Percentiles rank a stretch among this genome's conserved stretches.
phyloP scores from a whole-genome alignment of 176 grass and related monocot species.

The Metroxylon sagu region DNA sequence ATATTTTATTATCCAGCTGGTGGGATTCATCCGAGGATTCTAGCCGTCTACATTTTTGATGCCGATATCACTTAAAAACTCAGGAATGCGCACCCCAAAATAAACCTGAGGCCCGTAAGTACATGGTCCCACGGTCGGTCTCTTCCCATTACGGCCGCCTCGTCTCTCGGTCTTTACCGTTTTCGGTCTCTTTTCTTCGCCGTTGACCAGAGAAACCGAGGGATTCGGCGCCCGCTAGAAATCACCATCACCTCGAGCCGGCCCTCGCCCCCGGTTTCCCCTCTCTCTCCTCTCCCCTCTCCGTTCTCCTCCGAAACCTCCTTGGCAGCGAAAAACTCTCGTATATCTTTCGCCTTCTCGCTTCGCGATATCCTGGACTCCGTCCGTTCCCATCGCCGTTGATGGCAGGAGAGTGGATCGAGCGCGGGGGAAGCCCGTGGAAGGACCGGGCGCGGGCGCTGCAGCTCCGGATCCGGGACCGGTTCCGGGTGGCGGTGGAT shows the following conservation, averaged over 20 bases:
- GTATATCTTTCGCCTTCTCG: neutral
- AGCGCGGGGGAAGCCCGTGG: slow-evolving; percentile 49
- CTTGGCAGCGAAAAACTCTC: neutral
- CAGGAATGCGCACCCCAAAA: too few species aligned
- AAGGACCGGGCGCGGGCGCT: slow-evolving; percentile 50
- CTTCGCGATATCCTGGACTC: neutral
- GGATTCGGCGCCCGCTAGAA: too few species aligned
- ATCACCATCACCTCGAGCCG: neutral
- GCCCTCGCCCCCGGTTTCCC: neutral
- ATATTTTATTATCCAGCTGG: too few species aligned
- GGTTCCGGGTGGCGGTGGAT: slow-evolving; percentile 63
- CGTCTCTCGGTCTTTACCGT: neutral
- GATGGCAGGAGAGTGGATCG: slow-evolving; percentile 38
- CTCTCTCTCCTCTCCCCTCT: slow-evolving; percentile 4
- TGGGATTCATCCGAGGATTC: too few species aligned
- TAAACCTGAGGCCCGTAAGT: too few species aligned
- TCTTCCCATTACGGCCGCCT: neutral
- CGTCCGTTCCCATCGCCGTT: neutral
- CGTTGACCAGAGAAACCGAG: too few species aligned
- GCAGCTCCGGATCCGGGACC: slow-evolving; percentile 61
- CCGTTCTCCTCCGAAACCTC: neutral
- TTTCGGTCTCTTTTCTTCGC: neutral
- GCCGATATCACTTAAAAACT: too few species aligned
- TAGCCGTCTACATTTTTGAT: too few species aligned
- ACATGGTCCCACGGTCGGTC: too few species aligned